Evolutionary conservation across 306 rosid genomes (phyloP), one percentile per base, ranked within the genome.

Genomic region (Acacia crassicarpa): DNA sequence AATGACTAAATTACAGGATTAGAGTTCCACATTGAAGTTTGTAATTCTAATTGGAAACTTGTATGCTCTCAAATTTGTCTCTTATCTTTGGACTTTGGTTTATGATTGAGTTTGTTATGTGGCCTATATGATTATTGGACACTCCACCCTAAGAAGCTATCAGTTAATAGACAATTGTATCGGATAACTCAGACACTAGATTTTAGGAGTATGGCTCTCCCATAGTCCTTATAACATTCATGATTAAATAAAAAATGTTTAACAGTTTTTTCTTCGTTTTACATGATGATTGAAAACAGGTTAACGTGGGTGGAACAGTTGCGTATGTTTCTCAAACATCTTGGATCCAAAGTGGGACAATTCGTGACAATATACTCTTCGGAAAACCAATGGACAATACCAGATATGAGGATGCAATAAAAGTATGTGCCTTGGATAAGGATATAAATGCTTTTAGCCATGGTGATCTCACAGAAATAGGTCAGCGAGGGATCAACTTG

Each of bases 301-400:
- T 94, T 66, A 85, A 87, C 6, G 91, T 88, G 1, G 45, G 27
- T 76, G 93, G 97, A 56, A 88, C 63, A 6, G 23, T 90, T 33
- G 98, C 97, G 13, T 90, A 94, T 72, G 97, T 94, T 83, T 84
- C 98, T 80, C 98, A 94, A 79, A 76, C 78, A 75, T 79, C 98
- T 51, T 94, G 98, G 98, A 94, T 92, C 30, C 98, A 94, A 54
- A 92, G 98, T 41, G 98, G 98, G 76, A 94, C 98, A 12, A 72
- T 94, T 54, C 90, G 72, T 0, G 95, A 90, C 10, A 92, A 94
- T 85, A 87, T 94, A 85, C 94, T 92, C 53, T 90, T 85, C 4
- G 91, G 98, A 30, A 92, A 82, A 83, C 69, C 91, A 69, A 92
- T 92, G 98, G 91, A 90, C 23, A 74, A 82, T 30, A 45, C 35